phyloP scores from a whole-genome alignment of 495 filamentous ascomycete species.

The Mytilinidion resinicola region DNA sequence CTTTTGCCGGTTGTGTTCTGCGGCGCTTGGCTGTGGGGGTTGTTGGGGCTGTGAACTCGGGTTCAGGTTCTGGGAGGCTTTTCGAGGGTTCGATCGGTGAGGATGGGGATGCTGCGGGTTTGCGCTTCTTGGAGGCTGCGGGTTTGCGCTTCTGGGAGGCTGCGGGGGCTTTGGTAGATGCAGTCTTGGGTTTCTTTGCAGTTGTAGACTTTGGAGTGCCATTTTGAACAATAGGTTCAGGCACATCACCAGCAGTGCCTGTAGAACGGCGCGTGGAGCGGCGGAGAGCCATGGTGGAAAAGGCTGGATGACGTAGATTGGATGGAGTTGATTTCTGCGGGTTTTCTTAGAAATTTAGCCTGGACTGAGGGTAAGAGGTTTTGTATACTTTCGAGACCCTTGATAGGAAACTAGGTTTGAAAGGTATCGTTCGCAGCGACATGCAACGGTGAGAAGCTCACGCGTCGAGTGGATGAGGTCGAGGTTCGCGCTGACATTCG shows the following conservation, averaged over 20 bases:
- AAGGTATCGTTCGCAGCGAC: no score
- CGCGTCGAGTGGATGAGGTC: no score
- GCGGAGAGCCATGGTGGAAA: slow-evolving; percentile 29
- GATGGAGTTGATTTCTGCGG: neutral
- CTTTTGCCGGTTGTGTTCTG: slow-evolving; percentile 7
- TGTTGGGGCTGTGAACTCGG: neutral
- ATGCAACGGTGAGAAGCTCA: no score
- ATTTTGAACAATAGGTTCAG: slow-evolving; percentile 3
- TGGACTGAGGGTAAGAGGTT: no score
- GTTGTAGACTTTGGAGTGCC: neutral
- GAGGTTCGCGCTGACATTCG: no score
- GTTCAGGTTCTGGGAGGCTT: neutral
- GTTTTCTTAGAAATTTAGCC: neutral
- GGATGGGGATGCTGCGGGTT: slow-evolving; percentile 1
- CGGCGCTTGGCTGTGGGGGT: slow-evolving; percentile 5
- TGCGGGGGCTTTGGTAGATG: slow-evolving; percentile 1
- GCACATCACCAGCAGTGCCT: neutral
- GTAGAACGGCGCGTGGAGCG: slow-evolving; percentile 31
- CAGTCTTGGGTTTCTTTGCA: neutral
- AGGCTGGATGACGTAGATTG: neutral
- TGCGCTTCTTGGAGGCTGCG: slow-evolving; percentile 10
- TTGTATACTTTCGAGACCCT: no score
- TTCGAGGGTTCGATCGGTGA: slow-evolving; percentile 10
- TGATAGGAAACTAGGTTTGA: no score
- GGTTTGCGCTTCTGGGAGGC: slow-evolving; percentile 18